Base-by-base conservation (phyloP, 2,329 filamentous ascomycete species). In the Exophiala calicioides region DNA sequence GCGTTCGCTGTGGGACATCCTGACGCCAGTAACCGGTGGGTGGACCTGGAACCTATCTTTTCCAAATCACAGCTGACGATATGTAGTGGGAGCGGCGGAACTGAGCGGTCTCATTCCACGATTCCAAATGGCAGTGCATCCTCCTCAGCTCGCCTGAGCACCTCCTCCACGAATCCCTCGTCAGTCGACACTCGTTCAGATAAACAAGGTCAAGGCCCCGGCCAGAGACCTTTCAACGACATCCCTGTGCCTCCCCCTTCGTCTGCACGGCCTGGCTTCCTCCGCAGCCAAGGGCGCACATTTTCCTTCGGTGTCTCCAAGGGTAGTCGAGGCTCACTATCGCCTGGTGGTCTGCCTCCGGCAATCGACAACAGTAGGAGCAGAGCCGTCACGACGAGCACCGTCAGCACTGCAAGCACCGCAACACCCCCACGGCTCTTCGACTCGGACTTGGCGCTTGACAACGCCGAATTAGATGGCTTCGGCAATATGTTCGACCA, bases 121-220 rank as follows among this genome's bases (percentile, higher is more conserved):
- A 68, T 68, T 40, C 67, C 60, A 46, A 66, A 72, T 52, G 71
- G 73, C 50, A 70, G 67, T 54, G 70, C 69, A 31, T 68, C 71
- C 23, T 65, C 62, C 9, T 78, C 76, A 30, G 72, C 72, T 32
- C 74, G 75, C 34, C 70, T 74, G 53, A 79, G 75, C 61, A 78
- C 74, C 21, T 75, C 77, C 5, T 79, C 77, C 5, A 79, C 76
- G 5, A 65, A 77, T 29, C 77, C 77, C 27, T 79, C 75, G 15
- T 79, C 75, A n/a, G 67, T 76, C 9, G 77, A 79, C 52, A 59
- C 66, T 5, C 64, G 63, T 8, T 58, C 66, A 33, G 66, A 71
- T 51, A 64, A 70, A 15, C 62, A 66, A 63, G 61, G 58, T 41
- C 67, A 60, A 47, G 60, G 62, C 57, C 62, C 63, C 46, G 50